Percentiles rank a stretch among this genome's conserved stretches.
These are phyloP conservation scores for Mycosphaerella sp. DNA, from an alignment of 2,329 filamentous ascomycete species.

Conservation along the genomic window DNA sequence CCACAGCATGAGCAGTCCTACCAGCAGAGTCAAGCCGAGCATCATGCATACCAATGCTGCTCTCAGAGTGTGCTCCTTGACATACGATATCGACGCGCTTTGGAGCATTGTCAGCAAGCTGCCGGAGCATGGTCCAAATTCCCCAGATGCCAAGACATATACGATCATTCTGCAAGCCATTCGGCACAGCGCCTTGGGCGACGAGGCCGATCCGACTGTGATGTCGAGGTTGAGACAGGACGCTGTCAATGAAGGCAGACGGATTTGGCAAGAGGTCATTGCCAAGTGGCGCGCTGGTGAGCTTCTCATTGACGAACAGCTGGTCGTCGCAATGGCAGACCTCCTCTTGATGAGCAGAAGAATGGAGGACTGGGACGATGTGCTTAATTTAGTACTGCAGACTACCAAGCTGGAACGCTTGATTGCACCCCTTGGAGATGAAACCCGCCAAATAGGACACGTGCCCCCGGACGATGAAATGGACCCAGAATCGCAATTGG, in stretches of 20 bases:
- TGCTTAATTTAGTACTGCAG: conserved; percentile 72
- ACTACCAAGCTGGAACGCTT: conserved; percentile 68
- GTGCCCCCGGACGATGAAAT: conserved; percentile 20
- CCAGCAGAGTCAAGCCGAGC: conserved; percentile 60
- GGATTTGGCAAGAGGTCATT: conserved; percentile 75
- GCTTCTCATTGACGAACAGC: conserved; percentile 66
- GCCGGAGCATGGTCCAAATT: conserved; percentile 55
- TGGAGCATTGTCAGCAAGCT: conserved; percentile 71
- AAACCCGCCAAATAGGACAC: conserved; percentile 27
- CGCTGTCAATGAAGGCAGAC: conserved; percentile 60
- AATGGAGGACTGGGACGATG: conserved; percentile 59
- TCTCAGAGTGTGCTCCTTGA: conserved; percentile 71
- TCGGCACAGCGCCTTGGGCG: conserved; percentile 39
- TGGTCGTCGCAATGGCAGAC: conserved; percentile 76
- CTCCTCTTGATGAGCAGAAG: conserved; percentile 61
- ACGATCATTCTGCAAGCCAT: conserved; percentile 77
- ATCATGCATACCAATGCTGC: conserved; percentile 83
- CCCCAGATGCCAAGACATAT: conserved; percentile 69
- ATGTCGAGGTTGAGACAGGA: conserved; percentile 32
- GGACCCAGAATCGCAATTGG: conserved; percentile 2
- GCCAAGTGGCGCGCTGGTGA: conserved; percentile 67
- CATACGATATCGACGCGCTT: conserved; percentile 69
- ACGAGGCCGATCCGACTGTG: conserved; percentile 21
- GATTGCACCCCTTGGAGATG: conserved; percentile 35
- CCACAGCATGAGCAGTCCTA: conserved; percentile 61